phyloP scores from a whole-genome alignment of 805 yeast genomes.

The Cyberlindnera galapagoensis region DNA sequence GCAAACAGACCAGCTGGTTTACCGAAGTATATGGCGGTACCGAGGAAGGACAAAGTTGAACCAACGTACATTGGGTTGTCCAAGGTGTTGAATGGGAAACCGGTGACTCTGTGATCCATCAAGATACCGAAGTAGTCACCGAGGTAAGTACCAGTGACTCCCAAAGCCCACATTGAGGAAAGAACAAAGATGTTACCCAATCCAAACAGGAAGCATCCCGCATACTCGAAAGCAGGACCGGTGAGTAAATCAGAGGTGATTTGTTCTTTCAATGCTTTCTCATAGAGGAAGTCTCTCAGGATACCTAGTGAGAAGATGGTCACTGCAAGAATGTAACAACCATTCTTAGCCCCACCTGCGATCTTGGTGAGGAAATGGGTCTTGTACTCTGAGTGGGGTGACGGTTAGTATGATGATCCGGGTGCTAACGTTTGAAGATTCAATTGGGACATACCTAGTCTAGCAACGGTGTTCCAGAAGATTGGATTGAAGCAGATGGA shows the following conservation, averaged over 20 bases:
- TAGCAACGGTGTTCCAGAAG: slow-evolving; percentile 92
- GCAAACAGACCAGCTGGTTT: slow-evolving; percentile 85
- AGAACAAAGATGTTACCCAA: slow-evolving; percentile 77
- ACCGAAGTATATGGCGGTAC: slow-evolving; percentile 81
- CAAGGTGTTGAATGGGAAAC: slow-evolving; percentile 87
- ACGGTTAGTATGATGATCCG: neutral
- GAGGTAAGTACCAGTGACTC: slow-evolving; percentile 92
- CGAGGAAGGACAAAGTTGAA: slow-evolving; percentile 81
- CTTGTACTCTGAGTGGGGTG: slow-evolving; percentile 49
- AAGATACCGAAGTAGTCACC: slow-evolving; percentile 97
- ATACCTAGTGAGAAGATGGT: slow-evolving; percentile 85
- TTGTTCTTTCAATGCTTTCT: slow-evolving; percentile 66
- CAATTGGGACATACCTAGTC: slow-evolving; percentile 36
- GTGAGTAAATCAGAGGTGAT: slow-evolving; percentile 53
- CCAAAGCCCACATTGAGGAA: slow-evolving; percentile 85
- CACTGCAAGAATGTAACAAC: slow-evolving; percentile 80
- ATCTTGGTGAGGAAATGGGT: slow-evolving; percentile 70
- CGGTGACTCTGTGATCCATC: slow-evolving; percentile 83
- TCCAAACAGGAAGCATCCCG: slow-evolving; percentile 51
- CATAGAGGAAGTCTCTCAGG: slow-evolving; percentile 68
- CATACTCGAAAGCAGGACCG: slow-evolving; percentile 33
- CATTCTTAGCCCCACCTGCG: slow-evolving; percentile 59
- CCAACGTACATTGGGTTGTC: slow-evolving; percentile 98
- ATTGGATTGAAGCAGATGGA: slow-evolving; percentile 87
- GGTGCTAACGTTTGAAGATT: neutral